A percentile compares a stretch with the other conserved stretches of the same genome.
phyloP scores from a whole-genome alignment of 148 eudicot genomes.

The Amaranthus palmeri region DNA sequence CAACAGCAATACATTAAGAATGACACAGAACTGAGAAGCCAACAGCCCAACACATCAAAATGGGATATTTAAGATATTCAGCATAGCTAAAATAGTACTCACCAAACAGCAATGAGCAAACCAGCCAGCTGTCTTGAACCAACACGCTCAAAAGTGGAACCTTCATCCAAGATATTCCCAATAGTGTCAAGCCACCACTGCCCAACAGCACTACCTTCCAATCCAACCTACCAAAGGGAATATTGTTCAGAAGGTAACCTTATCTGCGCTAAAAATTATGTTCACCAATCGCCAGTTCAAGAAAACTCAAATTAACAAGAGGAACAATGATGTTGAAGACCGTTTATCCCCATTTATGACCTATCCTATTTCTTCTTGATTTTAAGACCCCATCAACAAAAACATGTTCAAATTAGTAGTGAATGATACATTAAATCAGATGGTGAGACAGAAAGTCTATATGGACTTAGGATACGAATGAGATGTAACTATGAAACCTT shows the following conservation, averaged over 20 bases:
- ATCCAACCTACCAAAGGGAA: slow-evolving; percentile 63
- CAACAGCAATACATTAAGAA: no score
- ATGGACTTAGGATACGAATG: no score
- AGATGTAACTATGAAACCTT: no score
- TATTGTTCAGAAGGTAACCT: background rate
- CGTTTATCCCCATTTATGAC: background rate
- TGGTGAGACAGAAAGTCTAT: no score
- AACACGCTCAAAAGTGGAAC: slow-evolving; percentile 77
- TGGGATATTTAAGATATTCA: background rate
- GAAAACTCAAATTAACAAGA: background rate
- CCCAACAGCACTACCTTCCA: slow-evolving; percentile 94
- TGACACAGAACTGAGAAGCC: no score
- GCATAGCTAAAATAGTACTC: slow-evolving; percentile 31
- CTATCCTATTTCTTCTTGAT: background rate
- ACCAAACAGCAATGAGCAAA: slow-evolving; percentile 89
- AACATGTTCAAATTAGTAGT: no score
- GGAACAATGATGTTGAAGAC: background rate
- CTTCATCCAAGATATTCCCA: slow-evolving; percentile 81
- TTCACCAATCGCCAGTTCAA: background rate
- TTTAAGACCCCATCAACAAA: background rate
- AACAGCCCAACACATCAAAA: background rate
- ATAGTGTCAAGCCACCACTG: slow-evolving; percentile 97
- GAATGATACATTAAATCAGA: no score
- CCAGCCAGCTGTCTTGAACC: slow-evolving; percentile 99
- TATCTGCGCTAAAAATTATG: background rate